phyloP scores from a whole-genome alignment of 805 yeast genomes.

The Lachancea waltii region DNA sequence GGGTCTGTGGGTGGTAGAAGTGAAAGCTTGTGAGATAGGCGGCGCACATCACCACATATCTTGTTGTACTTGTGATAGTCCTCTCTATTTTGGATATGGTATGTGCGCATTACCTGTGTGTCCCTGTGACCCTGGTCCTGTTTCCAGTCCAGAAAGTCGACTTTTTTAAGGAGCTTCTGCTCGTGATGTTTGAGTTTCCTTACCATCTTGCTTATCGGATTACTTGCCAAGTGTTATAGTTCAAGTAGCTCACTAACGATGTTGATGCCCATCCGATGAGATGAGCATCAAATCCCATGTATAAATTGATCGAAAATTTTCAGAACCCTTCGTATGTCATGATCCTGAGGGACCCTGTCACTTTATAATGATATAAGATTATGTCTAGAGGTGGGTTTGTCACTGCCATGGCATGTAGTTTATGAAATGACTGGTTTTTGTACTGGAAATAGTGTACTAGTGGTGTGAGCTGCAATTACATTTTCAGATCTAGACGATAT shows the following conservation, averaged over 20 bases:
- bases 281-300: too few species aligned
- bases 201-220: too few species aligned
- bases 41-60: constrained; percentile 86
- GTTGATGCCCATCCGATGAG: background rate
- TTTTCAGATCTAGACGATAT: too few species aligned
- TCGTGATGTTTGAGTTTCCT: constrained; percentile 91
- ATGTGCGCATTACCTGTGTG: constrained; percentile 91
- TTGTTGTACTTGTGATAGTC: constrained; percentile 93
- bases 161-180: constrained; percentile 88
- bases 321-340: background rate
- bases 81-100: constrained; percentile 89
- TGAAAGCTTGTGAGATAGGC: constrained; percentile 79
- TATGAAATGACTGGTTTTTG: too few species aligned
- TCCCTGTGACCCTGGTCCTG: constrained; percentile 94
- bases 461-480: too few species aligned
- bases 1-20: constrained; percentile 84
- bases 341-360: too few species aligned
- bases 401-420: too few species aligned
- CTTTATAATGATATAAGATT: background rate
- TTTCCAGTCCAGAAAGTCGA: constrained; percentile 96
- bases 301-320: background rate
- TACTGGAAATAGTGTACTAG: too few species aligned
- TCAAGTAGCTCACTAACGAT: too few species aligned
- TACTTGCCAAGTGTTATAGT: too few species aligned
- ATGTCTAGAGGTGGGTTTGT: background rate